phyloP scores from a whole-genome alignment of 495 filamentous ascomycete species.

The Aeminium ludgeri region DNA sequence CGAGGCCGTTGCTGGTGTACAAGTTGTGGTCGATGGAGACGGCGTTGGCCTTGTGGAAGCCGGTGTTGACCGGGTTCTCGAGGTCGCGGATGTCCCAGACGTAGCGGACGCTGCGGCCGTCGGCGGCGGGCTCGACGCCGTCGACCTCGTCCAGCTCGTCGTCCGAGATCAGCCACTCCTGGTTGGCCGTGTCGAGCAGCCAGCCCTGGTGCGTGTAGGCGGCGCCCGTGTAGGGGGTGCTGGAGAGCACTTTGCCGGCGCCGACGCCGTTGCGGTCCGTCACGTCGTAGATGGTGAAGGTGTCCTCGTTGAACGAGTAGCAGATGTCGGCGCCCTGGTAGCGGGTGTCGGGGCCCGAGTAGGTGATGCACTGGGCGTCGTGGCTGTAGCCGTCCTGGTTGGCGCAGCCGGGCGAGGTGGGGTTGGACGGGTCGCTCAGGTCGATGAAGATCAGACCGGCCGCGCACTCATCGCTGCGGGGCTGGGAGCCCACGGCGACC shows the following conservation, averaged over 20 bases:
- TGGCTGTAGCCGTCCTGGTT: conserved; percentile 10
- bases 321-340: conserved; percentile 40
- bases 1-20: conserved; percentile 35
- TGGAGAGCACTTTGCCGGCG: conserved; percentile 33
- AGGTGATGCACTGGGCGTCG: conserved; percentile 26
- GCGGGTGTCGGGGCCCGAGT: conserved; percentile 37
- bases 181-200: conserved; percentile 34
- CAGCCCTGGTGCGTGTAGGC: conserved; percentile 47
- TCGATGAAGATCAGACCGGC: conserved; percentile 10
- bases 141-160: conserved; percentile 44
- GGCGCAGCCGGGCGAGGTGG: conserved; percentile 9
- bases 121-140: conserved; percentile 19
- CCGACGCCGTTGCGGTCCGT: conserved; percentile 31
- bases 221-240: conserved; percentile 39
- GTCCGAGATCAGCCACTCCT: conserved; percentile 40
- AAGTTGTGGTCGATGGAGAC: conserved; percentile 42
- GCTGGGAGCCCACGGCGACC: conserved; percentile 7
- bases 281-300: conserved; percentile 34
- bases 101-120: conserved; percentile 17
- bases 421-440: conserved; percentile 5
- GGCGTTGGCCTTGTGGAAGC: conserved; percentile 28
- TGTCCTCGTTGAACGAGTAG: conserved; percentile 40
- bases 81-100: conserved; percentile 21
- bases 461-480: conserved; percentile 2
- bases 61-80: conserved; percentile 31